Base-by-base conservation (phyloP, 1,284 basidiomycete genomes). In the Salmacisia buchloeana region DNA sequence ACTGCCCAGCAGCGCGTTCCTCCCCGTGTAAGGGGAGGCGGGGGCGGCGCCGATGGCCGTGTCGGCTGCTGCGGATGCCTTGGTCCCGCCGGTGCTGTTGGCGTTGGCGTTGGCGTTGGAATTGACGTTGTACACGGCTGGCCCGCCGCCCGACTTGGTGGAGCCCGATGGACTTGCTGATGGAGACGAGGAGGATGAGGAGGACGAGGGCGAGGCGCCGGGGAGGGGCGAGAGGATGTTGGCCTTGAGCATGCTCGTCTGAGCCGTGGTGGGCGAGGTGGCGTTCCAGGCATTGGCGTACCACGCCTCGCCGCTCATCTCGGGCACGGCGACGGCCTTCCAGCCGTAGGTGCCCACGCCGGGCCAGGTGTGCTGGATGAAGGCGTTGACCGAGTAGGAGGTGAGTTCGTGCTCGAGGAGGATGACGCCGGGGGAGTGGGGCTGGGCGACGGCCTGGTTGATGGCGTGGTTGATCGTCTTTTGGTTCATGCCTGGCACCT, bases 321-420 rank as follows among this genome's bases (percentile, higher is more conserved):
- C 70, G 23, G 70, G 62, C 3, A 75, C 56, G 45, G 68, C 64
- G 45, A 45, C 29, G 0, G 66, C 34, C 21, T 38, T 84, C 91
- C 91, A 93, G 34, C 86, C 86, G 66, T 86, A 86, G 13, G 82
- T 67, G 61, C 83, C 81, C 75, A 92, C 86, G 46, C 85, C 66
- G 2, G 88, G 86, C 78, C 85, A 92, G 13, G 85, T 80, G 59
- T 83, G 81, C 13, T 89, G 3, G 7, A 21, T 87, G 82, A 92
- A 94, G 6, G 85, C 85, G 54, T 83, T 76, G 41, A 91, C 86
- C 25, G 88, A 83, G 63, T 83, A 74, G 54, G 85, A 81, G 21
- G 83, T 85, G n/a, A 88, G 81, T 80, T 93, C 92, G 80, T 94
- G 92, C 81, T 93, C 89, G 67, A 94, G 84, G 65, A 91, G 83